phyloP scores from a whole-genome alignment of 2,329 filamentous ascomycete genomes.

The Stagonosporopsis cucurbitacearum region DNA sequence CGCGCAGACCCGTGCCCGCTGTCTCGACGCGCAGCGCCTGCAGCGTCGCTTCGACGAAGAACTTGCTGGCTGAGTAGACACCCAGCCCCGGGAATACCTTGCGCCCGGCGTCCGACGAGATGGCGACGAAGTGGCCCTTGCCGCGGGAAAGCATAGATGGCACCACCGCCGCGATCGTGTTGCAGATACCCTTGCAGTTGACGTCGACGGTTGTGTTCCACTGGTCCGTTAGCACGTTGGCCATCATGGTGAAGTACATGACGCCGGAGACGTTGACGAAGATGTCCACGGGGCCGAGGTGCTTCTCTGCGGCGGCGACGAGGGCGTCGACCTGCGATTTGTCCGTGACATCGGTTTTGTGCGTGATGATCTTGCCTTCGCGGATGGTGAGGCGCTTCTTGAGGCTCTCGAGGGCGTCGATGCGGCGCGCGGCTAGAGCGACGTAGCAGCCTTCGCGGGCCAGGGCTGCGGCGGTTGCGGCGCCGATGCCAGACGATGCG shows the following conservation, averaged over 20 bases:
- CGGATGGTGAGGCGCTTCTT: constrained; percentile 65
- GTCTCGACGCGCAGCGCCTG: constrained; percentile 78
- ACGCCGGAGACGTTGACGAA: constrained; percentile 82
- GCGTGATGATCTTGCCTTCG: constrained; percentile 70
- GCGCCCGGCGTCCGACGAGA: constrained; percentile 81
- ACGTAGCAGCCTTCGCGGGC: constrained; percentile 75
- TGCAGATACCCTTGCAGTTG: constrained; percentile 82
- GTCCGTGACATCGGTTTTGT: constrained; percentile 75
- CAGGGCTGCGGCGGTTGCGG: constrained; percentile 72
- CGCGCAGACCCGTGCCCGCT: constrained; percentile 72
- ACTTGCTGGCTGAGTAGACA: constrained; percentile 83
- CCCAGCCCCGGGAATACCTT: constrained; percentile 83
- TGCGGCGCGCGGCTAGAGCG: constrained; percentile 73
- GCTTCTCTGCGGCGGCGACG: constrained; percentile 62
- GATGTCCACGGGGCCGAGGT: constrained; percentile 77
- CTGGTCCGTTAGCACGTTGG: constrained; percentile 73
- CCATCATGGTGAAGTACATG: constrained; percentile 92
- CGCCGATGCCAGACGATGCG: constrained; percentile 80
- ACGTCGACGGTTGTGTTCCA: constrained; percentile 85
- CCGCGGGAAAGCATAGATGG: constrained; percentile 75
- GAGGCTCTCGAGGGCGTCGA: constrained; percentile 70
- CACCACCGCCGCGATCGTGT: constrained; percentile 73
- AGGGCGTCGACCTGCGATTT: constrained; percentile 70
- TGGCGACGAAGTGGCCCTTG: constrained; percentile 76
- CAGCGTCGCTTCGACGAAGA: constrained; percentile 84